These are phyloP conservation scores for Rhizophagus sp. DNA, from an alignment of 192 early-diverging fungal species.

Conservation along the genomic window DNA sequence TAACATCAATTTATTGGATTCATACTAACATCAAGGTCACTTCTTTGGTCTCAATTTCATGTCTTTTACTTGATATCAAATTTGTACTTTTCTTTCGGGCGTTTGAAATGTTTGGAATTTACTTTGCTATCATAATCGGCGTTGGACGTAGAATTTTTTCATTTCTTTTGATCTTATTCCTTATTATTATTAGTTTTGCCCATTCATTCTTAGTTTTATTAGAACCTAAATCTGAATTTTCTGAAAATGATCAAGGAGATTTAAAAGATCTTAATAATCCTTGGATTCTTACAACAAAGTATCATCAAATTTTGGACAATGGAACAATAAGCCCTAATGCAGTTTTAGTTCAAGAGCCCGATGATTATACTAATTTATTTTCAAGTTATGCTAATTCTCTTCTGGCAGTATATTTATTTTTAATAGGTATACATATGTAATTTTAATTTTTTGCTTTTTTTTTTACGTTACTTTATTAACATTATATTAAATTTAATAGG, in stretches of 20 bases:
- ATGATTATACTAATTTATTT: too few relatives aligned
- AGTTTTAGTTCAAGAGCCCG: too few relatives aligned
- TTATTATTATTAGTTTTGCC: background rate
- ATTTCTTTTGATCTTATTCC: background rate
- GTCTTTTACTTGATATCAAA: background rate
- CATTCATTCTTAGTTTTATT: background rate
- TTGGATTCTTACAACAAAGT: background rate
- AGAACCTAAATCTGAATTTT: background rate
- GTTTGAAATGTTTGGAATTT: background rate
- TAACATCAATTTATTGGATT: background rate
- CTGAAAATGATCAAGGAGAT: background rate
- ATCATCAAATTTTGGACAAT: background rate
- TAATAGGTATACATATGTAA: too few relatives aligned
- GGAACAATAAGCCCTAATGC: background rate
- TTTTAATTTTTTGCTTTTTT: too few relatives aligned
- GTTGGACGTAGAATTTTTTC: background rate
- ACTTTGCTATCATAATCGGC: background rate
- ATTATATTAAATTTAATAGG: background rate
- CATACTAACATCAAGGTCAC: too few relatives aligned
- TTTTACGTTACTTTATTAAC: too few relatives aligned
- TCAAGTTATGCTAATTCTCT: too few relatives aligned
- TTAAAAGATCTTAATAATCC: background rate
- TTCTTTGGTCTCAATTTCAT: background rate
- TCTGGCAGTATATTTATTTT: too few relatives aligned
- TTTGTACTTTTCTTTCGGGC: background rate